Conservation (phyloP, 2,329 filamentous ascomycete genomes). For the Fusarium oligoseptatum region DNA sequence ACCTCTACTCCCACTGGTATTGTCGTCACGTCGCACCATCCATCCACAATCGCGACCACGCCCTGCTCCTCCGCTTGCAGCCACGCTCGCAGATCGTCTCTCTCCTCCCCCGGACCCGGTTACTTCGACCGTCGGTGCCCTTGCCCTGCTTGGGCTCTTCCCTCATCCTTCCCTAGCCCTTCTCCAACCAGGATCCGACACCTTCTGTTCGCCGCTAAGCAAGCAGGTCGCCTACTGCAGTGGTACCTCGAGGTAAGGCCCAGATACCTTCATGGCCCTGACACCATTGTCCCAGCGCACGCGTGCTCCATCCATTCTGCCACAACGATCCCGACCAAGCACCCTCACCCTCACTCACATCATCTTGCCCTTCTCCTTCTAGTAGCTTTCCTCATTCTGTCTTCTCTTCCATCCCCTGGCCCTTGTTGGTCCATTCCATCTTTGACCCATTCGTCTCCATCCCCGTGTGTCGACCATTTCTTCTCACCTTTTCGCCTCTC, state of each 20-base stretch:
- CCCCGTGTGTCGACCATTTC: constrained; percentile 34
- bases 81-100: constrained; percentile 45
- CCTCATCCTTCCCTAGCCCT: constrained; percentile 42
- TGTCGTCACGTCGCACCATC: constrained; percentile 32
- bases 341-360: constrained; percentile 28
- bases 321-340: constrained; percentile 33
- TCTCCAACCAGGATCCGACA: constrained; percentile 41
- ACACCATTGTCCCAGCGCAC: constrained; percentile 44
- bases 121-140: constrained; percentile 40
- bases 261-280: constrained; percentile 39
- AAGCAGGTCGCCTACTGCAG: constrained; percentile 35
- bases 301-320: constrained; percentile 37
- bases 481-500: constrained; percentile 19
- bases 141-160: constrained; percentile 37
- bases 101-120: constrained; percentile 40
- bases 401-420: constrained; percentile 35
- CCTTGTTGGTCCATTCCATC: constrained; percentile 35
- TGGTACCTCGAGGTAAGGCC: constrained; percentile 42
- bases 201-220: constrained; percentile 39
- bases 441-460: constrained; percentile 33
- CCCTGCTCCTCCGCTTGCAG: constrained; percentile 41
- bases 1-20: neutral
- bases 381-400: constrained; percentile 31
- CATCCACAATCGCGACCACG: constrained; percentile 30
- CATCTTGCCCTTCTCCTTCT: constrained; percentile 33